Evolutionary conservation across 331 rosid species (phyloP), one percentile per base, ranked within the genome.

Genomic region (Telfairia occidentalis): DNA sequence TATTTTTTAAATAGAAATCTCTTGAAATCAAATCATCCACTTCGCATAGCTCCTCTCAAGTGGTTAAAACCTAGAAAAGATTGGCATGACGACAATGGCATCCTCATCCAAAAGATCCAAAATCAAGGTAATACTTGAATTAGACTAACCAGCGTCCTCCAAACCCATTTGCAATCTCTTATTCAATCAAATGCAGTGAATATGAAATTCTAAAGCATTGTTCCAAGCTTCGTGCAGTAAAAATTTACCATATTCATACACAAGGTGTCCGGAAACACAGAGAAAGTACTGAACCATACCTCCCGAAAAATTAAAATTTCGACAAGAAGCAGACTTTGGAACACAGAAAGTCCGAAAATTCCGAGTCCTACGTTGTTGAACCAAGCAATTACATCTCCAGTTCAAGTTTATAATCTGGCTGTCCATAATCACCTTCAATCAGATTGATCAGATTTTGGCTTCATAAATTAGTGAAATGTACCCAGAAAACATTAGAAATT

Each of bases 361-460:
- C 21, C 60, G 67, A 9, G 59, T 40, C 61, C 42, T 24, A 52
- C 16, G 23, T 24, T 75, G 74, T 52, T 59, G 77, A 53, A 76
- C 16, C 49, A 83, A 85, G 76, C 66, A 70, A 75, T 58, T 60
- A 15, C 52, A 45, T 43, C 79, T 81, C 78, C 63, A 78, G 70
- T 83, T 79, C 67, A 81, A 80, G 78, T 82, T 65, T 32, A 60
- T 40, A 81, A 85, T 74, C 79, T 72, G 86, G 67, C 79, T 53
- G 81, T 57, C 82, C 91, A 82, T 83, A 61, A 83, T 61, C 60
- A 67, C 87, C 89, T 76, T 81, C 86, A 87, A 77, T 77, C 73
- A 72, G 73, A 78, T 80, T 55, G 67, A 78, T 71, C 46, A 45
- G 35, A 76, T 59, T 18, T 16, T 73, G 77, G 6, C 84, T 26